phyloP scores from a whole-genome alignment of 495 filamentous ascomycete species.

The Talaromyces trachyspermus region DNA sequence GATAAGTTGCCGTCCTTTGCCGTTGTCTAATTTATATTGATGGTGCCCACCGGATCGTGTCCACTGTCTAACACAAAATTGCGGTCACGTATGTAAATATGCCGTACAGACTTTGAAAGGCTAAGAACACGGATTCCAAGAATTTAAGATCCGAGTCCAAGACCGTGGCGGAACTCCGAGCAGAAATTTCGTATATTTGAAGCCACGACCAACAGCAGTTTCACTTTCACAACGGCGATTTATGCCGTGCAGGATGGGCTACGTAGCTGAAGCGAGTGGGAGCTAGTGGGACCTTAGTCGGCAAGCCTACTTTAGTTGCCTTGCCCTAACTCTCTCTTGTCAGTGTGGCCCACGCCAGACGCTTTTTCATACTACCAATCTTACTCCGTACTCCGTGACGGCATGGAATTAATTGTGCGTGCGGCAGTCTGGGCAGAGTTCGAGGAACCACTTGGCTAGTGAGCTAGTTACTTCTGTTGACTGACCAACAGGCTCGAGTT shows the following conservation, averaged over 20 bases:
- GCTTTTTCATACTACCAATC: no score
- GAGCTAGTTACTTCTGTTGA: neutral
- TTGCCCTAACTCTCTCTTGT: neutral
- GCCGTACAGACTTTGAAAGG: neutral
- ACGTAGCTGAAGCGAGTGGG: neutral
- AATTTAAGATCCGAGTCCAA: no score
- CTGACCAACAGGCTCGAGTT: neutral
- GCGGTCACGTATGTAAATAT: no score
- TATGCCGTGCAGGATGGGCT: neutral
- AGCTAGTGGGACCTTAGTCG: neutral
- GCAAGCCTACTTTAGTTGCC: neutral
- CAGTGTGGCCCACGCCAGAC: neutral
- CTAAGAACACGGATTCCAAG: no score
- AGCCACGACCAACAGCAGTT: no score
- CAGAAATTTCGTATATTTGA: no score
- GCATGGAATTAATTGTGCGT: no score
- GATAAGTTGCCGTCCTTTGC: constrained; percentile 5
- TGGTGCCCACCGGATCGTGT: neutral
- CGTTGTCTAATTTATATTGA: neutral
- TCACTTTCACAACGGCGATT: neutral
- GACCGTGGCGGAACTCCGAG: no score
- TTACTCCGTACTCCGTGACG: no score
- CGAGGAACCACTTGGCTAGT: neutral
- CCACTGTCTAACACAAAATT: no score
- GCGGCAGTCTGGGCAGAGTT: no score